A percentile compares a stretch with the other conserved stretches of the same genome.
Evolutionary conservation across 1,284 basidiomycete genomes (phyloP).

Genomic region (Pseudozyma sp.): DNA sequence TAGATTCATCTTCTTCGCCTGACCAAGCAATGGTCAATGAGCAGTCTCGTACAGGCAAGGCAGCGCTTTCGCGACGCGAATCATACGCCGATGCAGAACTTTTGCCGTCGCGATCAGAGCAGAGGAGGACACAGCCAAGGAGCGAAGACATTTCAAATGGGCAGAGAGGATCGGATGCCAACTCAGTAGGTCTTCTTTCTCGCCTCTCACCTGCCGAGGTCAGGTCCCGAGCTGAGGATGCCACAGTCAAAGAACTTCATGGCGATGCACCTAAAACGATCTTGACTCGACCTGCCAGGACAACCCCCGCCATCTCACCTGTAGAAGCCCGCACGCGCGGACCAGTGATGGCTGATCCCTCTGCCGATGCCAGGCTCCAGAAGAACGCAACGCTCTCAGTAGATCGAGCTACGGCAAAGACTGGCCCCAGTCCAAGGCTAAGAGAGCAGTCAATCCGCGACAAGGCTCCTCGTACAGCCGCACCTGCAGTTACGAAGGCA

Average conservation of each 20-base stretch:
- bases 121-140: conserved; percentile 1
- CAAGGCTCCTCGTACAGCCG: conserved; percentile 4
- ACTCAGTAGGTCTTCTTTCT: background rate
- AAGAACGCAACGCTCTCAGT: conserved; percentile 9
- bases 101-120: conserved; percentile 11
- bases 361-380: conserved; percentile 5
- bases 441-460: conserved; percentile 12
- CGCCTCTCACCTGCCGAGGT: conserved; percentile 1
- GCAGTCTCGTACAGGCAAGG: conserved; percentile 11
- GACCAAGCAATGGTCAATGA: background rate
- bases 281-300: conserved; percentile 23
- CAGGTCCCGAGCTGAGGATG: conserved; percentile 1
- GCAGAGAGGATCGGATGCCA: conserved; percentile 7
- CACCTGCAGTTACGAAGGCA: background rate
- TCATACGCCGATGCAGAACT: conserved; percentile 12
- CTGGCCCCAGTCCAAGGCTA: conserved; percentile 4
- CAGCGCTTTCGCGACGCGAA: conserved; percentile 12
- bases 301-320: conserved; percentile 10
- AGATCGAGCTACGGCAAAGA: conserved; percentile 7
- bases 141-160: conserved; percentile 3
- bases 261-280: conserved; percentile 30
- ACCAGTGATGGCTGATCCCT: background rate
- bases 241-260: background rate
- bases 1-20: background rate
- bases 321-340: conserved; percentile 4